Evolutionary conservation across 2,329 filamentous ascomycete species (phyloP), one percentile per base, ranked within the genome.

Genomic region (Aspergillus sp.): DNA sequence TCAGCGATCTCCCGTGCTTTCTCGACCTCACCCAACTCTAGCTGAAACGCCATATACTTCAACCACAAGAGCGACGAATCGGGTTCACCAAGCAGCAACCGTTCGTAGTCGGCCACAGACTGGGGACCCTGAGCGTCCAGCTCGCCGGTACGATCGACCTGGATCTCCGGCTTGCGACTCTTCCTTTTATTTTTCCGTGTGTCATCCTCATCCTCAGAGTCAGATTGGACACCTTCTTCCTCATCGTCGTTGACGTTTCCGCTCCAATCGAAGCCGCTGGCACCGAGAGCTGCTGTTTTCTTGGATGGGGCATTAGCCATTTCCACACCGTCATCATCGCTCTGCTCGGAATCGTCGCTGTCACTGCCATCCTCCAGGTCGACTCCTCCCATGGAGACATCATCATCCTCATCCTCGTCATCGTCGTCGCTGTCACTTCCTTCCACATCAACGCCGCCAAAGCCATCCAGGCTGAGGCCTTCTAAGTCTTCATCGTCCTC

Each of bases 41-140:
- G 83, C 69, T 97, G 88, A 78, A 94, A 94, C n/a, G 90, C 89
- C 88, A 98, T 97, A 72, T 98, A 98, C 55, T 88, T 81, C 46
- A 96, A 87, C 93, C 93, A 98, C 29, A 97, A 78, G 51, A 85
- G 76, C 0, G 91, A 94, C n/a, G 87, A 91, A 70, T 97, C 89
- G 2, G 93, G 89, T 64, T 94, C 86, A 47, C 89, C 88, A 26
- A 98, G 80, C 38, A 98, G 79, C 27, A 96, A 82, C 56, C 93
- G 85, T 71, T 98, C 94, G 66, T 89, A 98, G 68, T 98, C 94
- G 52, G 86, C 87, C 10, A 87, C 80, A 1, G 88, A 91, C 64
- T 94, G 89, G 2, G 93, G 93, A 0, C 91, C 91, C 57, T 90
- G 81, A 41, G 80, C 82, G 64, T 96, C 89, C 7, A 98, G 80